A percentile compares a stretch with the other conserved stretches of the same genome.
Conservation (phyloP, 345 rosid species). For the Litchi chinensis region DNA sequence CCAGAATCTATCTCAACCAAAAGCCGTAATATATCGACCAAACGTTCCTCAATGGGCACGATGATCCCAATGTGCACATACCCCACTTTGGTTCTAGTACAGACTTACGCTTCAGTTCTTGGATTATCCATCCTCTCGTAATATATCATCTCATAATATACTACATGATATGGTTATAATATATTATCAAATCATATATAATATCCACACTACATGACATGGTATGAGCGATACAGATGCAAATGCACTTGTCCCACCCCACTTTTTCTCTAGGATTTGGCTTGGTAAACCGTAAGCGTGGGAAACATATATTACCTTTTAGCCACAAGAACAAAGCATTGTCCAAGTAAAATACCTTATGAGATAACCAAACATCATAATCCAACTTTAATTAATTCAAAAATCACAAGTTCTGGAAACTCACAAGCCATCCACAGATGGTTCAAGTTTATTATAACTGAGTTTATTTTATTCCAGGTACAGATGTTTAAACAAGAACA, state of each 20-base stretch:
- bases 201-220: too few species aligned
- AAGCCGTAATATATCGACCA: too few species aligned
- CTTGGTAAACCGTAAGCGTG: neutral
- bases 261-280: neutral
- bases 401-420: neutral
- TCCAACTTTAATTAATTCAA: neutral
- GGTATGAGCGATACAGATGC: neutral
- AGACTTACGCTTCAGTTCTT: too few species aligned
- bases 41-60: too few species aligned
- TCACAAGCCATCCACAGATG: constrained; percentile 13
- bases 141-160: too few species aligned
- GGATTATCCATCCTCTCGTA: too few species aligned
- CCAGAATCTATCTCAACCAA: too few species aligned
- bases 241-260: neutral
- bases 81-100: too few species aligned
- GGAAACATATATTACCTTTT: neutral
- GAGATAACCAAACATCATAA: neutral
- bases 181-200: too few species aligned
- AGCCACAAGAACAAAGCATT: neutral
- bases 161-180: too few species aligned
- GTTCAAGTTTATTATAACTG: constrained; percentile 2
- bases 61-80: too few species aligned
- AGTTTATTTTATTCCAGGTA: constrained; percentile 15
- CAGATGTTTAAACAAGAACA: constrained; percentile 7
- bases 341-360: neutral